Base-by-base conservation (phyloP, 2,329 filamentous ascomycete species). In the Paecilomyces sp. region DNA sequence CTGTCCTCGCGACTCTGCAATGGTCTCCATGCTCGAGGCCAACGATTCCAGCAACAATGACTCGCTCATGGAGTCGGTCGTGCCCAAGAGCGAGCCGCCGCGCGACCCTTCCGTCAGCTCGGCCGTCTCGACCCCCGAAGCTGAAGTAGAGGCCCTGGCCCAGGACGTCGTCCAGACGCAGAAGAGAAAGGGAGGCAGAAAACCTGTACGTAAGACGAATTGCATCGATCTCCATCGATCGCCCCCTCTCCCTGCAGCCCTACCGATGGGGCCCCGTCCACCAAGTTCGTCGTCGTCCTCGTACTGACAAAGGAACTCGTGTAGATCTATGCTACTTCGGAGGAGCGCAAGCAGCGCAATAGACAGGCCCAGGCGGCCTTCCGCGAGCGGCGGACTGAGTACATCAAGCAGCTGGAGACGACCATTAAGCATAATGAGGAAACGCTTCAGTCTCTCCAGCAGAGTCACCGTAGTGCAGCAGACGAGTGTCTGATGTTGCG, bases 401-500 rank as follows among this genome's bases (percentile, higher is more conserved):
- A 99, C 76, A 99, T 99, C 80, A 97, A 97, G 80, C 94, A 99
- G 76, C 85, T 99, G 28, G 94, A 99, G 79, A 91, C 93, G 68
- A 96, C 92, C 59, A 97, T 99, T 77, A 93, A 94, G 71, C 90
- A 94, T 67, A 93, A 97, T 82, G 94, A 99, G 78, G 91, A 95
- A 69, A 93, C 91, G 68, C 82, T 97, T 59, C 90, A 95, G 68
- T 96, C 87, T 70, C 83, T 99, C 61, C 94, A 97, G 77, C 90
- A 93, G 70, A 95, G 92, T 65, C 94, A 97, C 73, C 90, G 94
- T 68, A 92, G 87, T 70, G 94, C 94, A 60, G 92, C 93, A 60
- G 94, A 97, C 75, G 94, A 97, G 77, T 97, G 94, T 74, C 79
- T 97, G 71, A 97, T 99, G 94, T 83, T 99, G 68, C 89, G 94